Evolutionary conservation across 768 basidiomycete genomes (phyloP).

Genomic region (Steccherinum ochraceum): DNA sequence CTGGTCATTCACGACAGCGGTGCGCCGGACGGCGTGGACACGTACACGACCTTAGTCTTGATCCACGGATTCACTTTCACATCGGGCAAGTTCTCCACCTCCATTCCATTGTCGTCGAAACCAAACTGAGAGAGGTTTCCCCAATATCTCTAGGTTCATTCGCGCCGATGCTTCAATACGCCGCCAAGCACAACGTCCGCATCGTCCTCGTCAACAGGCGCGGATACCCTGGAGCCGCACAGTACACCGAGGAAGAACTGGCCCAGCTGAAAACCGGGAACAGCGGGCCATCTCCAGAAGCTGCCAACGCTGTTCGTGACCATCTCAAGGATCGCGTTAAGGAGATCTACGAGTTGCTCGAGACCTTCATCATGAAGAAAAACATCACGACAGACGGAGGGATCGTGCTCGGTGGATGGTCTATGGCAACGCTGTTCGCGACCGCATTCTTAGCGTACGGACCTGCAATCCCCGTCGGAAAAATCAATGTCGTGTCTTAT

Average conservation of each 20-base stretch:
- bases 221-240: constrained; percentile 2
- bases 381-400: not conserved
- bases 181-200: not conserved
- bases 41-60: constrained; percentile 6
- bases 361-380: not conserved
- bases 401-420: constrained; percentile 2
- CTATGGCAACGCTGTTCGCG: not conserved
- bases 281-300: not conserved
- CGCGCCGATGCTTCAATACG: not conserved
- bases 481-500: not conserved
- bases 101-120: not conserved
- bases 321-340: not conserved
- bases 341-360: constrained; percentile 3
- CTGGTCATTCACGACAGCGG: constrained; percentile 5
- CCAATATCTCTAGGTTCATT: constrained; percentile 1
- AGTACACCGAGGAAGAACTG: not conserved
- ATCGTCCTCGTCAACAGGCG: constrained; percentile 7
- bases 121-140: too few relatives aligned
- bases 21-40: not conserved
- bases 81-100: not conserved
- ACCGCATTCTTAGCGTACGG: not conserved
- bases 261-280: not conserved
- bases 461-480: not conserved
- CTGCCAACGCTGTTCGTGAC: not conserved
- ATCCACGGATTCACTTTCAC: constrained; percentile 5